Percentiles rank a stretch among this genome's conserved stretches.
These are phyloP conservation scores for Suillus americanus DNA, from an alignment of 768 basidiomycete species.

Conservation along the genomic window DNA sequence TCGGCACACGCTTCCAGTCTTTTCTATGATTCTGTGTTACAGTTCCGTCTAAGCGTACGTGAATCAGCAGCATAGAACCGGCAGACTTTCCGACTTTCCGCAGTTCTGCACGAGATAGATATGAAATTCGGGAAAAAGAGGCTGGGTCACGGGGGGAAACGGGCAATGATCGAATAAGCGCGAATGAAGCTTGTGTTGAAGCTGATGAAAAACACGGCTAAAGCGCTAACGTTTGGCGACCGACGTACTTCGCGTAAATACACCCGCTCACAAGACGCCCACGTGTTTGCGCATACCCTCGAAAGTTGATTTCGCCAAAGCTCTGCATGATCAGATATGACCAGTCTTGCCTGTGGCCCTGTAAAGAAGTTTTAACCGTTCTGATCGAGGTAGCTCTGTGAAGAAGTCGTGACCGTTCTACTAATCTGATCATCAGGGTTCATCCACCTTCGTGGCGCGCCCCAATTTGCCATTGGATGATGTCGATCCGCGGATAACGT, in stretches of 20 bases:
- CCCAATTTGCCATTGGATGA: background rate
- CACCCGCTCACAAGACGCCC: background rate
- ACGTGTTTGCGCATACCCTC: background rate
- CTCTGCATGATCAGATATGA: background rate
- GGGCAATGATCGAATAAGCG: background rate
- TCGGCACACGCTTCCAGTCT: background rate
- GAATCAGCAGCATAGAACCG: too few species aligned
- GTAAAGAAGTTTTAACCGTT: background rate
- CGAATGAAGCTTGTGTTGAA: background rate
- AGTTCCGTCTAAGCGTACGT: background rate
- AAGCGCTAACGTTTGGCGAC: background rate
- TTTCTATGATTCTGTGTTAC: background rate
- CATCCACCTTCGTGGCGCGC: background rate
- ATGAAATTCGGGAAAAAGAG: background rate
- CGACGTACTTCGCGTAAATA: background rate
- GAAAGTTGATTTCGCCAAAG: background rate
- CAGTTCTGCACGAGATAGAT: background rate
- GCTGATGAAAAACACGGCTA: background rate
- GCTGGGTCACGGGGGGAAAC: background rate
- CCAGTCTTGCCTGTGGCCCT: background rate
- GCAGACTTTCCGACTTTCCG: background rate
- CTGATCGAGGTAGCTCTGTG: background rate
- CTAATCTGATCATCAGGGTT: background rate
- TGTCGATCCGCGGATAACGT: background rate
- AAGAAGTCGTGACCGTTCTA: background rate